Evolutionary conservation across 2,329 filamentous ascomycete genomes (phyloP).

Genomic region (Thermomyces lanuginosus): DNA sequence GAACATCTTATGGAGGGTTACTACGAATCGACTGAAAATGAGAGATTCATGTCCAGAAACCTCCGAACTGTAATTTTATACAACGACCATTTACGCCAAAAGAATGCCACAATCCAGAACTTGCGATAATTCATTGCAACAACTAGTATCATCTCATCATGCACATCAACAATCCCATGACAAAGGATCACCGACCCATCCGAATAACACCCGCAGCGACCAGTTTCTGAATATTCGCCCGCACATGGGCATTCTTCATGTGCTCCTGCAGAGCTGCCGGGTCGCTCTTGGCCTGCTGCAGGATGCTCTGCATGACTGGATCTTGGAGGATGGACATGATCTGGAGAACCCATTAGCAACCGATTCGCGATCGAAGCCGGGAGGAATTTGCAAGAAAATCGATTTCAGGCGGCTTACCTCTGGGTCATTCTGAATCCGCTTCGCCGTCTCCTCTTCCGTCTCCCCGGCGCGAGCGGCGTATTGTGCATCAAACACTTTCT

Average conservation of each 20-base stretch:
- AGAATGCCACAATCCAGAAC: too few species aligned
- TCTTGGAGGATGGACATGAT: slow-evolving; percentile 88
- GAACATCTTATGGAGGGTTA: too few species aligned
- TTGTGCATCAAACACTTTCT: slow-evolving; percentile 83
- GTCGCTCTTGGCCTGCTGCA: slow-evolving; percentile 90
- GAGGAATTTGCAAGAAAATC: slow-evolving; percentile 2
- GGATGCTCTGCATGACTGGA: slow-evolving; percentile 92
- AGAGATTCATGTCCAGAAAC: too few species aligned
- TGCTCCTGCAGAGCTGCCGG: slow-evolving; percentile 88
- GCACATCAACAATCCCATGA: too few species aligned
- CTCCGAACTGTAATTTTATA: too few species aligned
- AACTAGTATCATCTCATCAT: too few species aligned
- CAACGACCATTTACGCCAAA: too few species aligned
- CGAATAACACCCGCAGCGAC: slow-evolving; percentile 85
- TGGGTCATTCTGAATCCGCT: slow-evolving; percentile 75
- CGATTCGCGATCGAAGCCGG: slow-evolving; percentile 1
- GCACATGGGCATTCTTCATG: slow-evolving; percentile 80
- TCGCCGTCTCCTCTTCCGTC: slow-evolving; percentile 87
- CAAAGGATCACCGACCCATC: slow-evolving; percentile 50
- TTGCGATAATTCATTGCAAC: too few species aligned
- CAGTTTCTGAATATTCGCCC: slow-evolving; percentile 83
- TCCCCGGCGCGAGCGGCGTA: slow-evolving; percentile 83
- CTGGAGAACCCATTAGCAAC: slow-evolving; percentile 20
- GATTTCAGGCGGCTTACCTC: slow-evolving; percentile 44
- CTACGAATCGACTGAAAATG: too few species aligned